Percentiles rank a stretch among this genome's conserved stretches.
Conservation (phyloP, 2,329 filamentous ascomycete species). For the Xenosphaeropsis pyriputrescens region DNA sequence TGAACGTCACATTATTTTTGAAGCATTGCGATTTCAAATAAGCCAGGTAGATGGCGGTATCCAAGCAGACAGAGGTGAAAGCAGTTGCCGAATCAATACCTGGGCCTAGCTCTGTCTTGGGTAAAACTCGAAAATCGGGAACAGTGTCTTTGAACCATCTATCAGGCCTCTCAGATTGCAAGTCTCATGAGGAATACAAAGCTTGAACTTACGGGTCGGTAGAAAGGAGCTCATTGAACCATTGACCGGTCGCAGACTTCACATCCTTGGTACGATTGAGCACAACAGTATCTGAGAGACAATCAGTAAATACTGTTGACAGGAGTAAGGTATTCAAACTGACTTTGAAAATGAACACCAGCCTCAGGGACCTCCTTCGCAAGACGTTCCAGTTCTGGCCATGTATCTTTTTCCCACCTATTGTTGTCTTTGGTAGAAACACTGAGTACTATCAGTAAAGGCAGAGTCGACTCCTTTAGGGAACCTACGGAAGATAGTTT, state of each 20-base stretch:
- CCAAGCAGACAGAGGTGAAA: slow-evolving; percentile 84
- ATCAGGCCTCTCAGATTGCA: no score
- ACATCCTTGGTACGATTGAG: slow-evolving; percentile 47
- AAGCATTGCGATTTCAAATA: slow-evolving; percentile 75
- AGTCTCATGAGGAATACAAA: no score
- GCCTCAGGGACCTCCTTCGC: slow-evolving; percentile 56
- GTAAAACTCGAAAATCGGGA: slow-evolving; percentile 53
- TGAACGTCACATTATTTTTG: slow-evolving; percentile 54
- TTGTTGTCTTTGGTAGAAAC: slow-evolving; percentile 28
- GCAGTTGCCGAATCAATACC: slow-evolving; percentile 58
- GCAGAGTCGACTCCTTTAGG: neutral
- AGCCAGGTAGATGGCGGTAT: slow-evolving; percentile 74
- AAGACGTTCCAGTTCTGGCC: slow-evolving; percentile 45
- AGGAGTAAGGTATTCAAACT: slow-evolving; percentile 2
- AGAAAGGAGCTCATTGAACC: slow-evolving; percentile 51
- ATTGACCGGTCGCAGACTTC: slow-evolving; percentile 27
- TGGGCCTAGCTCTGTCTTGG: slow-evolving; percentile 38
- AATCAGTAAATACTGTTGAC: neutral
- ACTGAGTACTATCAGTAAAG: slow-evolving; percentile 14
- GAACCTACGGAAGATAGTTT: slow-evolving; percentile 56
- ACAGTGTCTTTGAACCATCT: slow-evolving; percentile 58
- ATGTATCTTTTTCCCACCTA: slow-evolving; percentile 48
- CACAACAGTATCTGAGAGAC: slow-evolving; percentile 27
- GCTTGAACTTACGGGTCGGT: slow-evolving; percentile 31
- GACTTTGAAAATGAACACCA: slow-evolving; percentile 66